Evolutionary conservation across 2,329 filamentous ascomycete species (phyloP).

Genomic region (Paraconiothyrium brasiliense): DNA sequence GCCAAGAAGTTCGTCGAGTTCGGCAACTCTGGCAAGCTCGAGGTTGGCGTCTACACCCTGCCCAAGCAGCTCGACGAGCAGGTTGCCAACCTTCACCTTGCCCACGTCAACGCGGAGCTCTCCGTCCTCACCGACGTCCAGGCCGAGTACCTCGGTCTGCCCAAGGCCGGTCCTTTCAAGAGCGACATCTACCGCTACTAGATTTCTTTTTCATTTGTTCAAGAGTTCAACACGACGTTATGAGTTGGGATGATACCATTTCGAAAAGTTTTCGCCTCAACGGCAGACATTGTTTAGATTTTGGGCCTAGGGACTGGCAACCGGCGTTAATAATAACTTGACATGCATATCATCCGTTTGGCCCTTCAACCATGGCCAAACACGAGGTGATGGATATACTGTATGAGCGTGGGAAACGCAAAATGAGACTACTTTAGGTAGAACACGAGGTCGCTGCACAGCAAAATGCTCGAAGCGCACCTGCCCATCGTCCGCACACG

Average conservation of each 20-base stretch:
- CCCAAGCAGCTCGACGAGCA: slow-evolving; percentile 99
- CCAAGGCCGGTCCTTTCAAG: slow-evolving; percentile 93
- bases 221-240: slow-evolving; percentile 66
- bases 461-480: slow-evolving; percentile 28
- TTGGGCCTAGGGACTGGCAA: slow-evolving; percentile 38
- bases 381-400: slow-evolving; percentile 39
- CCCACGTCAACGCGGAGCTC: slow-evolving; percentile 94
- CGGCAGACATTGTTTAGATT: slow-evolving; percentile 57
- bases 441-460: slow-evolving; percentile 4
- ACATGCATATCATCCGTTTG: slow-evolving; percentile 47
- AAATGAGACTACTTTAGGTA: slow-evolving; percentile 16
- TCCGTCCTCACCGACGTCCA: slow-evolving; percentile 84
- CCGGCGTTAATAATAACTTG: slow-evolving; percentile 41
- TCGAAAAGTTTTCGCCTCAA: slow-evolving; percentile 68
- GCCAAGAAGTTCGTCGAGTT: slow-evolving; percentile 96
- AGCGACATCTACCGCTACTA: slow-evolving; percentile 77
- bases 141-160: slow-evolving; percentile 92
- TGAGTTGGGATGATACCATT: slow-evolving; percentile 65
- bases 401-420: slow-evolving; percentile 34
- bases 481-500: slow-evolving; percentile 24
- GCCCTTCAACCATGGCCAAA: slow-evolving; percentile 50
- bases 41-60: slow-evolving; percentile 91
- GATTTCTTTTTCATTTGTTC: slow-evolving; percentile 42
- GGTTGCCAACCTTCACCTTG: slow-evolving; percentile 92
- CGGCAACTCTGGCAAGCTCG: slow-evolving; percentile 88